phyloP scores from a whole-genome alignment of 23 red algal genomes.

The Gracilariopsis chorda region DNA sequence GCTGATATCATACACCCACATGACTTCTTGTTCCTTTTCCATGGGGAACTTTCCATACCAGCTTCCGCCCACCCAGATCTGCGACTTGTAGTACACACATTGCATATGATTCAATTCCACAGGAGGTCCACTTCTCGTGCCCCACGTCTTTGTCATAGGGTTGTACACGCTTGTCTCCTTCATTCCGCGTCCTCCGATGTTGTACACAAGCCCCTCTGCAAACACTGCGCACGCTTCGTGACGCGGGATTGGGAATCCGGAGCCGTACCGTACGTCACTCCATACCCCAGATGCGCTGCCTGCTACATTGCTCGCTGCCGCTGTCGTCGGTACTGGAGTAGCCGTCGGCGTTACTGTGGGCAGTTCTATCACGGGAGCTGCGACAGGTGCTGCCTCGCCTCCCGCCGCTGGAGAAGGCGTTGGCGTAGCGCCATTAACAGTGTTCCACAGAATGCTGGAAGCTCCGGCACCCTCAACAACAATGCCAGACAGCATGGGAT shows the following conservation, averaged over 20 bases:
- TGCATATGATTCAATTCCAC: constrained; percentile 74
- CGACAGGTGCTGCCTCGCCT: neutral
- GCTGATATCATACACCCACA: constrained; percentile 57
- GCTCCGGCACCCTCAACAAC: constrained; percentile 31
- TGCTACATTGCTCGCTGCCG: neutral
- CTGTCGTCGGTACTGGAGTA: neutral
- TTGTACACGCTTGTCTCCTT: constrained; percentile 60
- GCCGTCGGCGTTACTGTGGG: too few relatives aligned
- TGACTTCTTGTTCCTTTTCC: constrained; percentile 40
- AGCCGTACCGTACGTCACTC: neutral
- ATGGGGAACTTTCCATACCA: constrained; percentile 62
- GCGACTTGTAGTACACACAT: constrained; percentile 12
- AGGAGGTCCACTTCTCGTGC: neutral
- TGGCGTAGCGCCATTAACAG: neutral
- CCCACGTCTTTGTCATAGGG: constrained; percentile 52
- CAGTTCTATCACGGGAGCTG: neutral
- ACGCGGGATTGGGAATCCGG: neutral
- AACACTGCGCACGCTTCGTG: constrained; percentile 55
- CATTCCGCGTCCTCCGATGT: constrained; percentile 47
- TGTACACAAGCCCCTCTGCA: constrained; percentile 31
- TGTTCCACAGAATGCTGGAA: constrained; percentile 33
- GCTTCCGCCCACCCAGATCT: constrained; percentile 31
- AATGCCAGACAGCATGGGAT: constrained; percentile 48
- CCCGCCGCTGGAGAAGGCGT: neutral
- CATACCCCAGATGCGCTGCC: neutral